A percentile compares a stretch with the other conserved stretches of the same genome.
Conservation (phyloP, 495 filamentous ascomycete genomes). For the Niebla homalea region DNA sequence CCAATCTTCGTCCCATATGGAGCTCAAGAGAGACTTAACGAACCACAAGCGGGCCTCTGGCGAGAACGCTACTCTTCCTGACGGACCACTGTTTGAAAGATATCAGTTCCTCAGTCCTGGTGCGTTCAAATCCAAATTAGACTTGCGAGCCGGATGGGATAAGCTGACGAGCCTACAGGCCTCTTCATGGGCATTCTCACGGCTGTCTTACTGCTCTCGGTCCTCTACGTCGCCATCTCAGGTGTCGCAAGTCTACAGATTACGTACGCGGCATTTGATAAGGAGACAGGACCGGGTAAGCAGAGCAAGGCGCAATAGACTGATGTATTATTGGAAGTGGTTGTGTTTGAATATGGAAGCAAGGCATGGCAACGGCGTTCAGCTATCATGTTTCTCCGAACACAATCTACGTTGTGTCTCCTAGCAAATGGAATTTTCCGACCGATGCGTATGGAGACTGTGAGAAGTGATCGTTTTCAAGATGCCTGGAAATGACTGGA, state of each 20-base stretch:
- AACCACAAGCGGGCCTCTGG: conserved; percentile 22
- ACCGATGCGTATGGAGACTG: too few species aligned
- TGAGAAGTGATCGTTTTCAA: too few species aligned
- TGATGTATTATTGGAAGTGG: too few species aligned
- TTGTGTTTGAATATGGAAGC: too few species aligned
- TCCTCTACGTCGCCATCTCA: conserved; percentile 63
- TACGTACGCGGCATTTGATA: conserved; percentile 87
- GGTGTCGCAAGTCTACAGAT: conserved; percentile 72
- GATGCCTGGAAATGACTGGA: too few species aligned
- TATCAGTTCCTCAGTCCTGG: conserved; percentile 83
- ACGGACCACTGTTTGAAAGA: conserved; percentile 64
- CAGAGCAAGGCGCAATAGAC: conserved; percentile 54
- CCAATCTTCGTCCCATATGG: conserved; percentile 38
- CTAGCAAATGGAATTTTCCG: too few species aligned
- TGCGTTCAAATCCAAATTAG: conserved; percentile 16
- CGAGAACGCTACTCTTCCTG: conserved; percentile 20
- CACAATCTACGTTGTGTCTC: too few species aligned
- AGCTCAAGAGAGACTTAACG: conserved; percentile 43
- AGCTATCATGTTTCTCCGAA: too few species aligned
- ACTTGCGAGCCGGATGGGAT: background rate
- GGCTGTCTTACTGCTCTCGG: conserved; percentile 51
- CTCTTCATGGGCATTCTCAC: conserved; percentile 74
- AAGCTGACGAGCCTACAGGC: conserved; percentile 29
- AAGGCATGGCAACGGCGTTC: too few species aligned
- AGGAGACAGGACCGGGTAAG: conserved; percentile 75